These are phyloP conservation scores for Lumnitzera racemosa DNA, from an alignment of 345 rosid species.

Conservation along the genomic window DNA sequence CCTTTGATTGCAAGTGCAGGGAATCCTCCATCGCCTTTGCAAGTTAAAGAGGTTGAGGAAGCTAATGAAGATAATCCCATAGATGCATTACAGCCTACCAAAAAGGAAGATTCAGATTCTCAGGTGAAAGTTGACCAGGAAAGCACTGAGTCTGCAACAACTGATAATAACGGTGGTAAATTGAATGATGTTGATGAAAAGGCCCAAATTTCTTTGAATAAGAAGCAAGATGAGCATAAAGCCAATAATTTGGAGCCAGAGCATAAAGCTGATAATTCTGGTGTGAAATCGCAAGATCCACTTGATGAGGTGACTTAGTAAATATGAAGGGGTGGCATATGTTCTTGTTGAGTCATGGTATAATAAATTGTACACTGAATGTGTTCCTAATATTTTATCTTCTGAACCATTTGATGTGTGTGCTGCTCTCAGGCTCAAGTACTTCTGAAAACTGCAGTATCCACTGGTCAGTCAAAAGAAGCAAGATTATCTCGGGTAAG, in stretches of 20 bases:
- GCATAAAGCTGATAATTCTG: slow-evolving; percentile 32
- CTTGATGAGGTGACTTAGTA: slow-evolving; percentile 74
- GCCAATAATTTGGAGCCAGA: slow-evolving; percentile 36
- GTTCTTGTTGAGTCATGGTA: neutral
- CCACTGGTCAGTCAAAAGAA: slow-evolving; percentile 96
- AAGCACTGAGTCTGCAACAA: slow-evolving; percentile 27
- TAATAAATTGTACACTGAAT: neutral
- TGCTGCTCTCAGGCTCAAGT: slow-evolving; percentile 79
- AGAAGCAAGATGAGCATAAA: slow-evolving; percentile 4
- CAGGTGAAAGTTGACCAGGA: slow-evolving; percentile 38
- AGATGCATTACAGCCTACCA: slow-evolving; percentile 20
- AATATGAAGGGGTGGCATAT: neutral
- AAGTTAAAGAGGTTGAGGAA: slow-evolving; percentile 42
- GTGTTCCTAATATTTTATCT: neutral
- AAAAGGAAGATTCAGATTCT: slow-evolving; percentile 28
- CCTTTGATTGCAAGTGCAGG: slow-evolving; percentile 30
- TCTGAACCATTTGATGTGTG: slow-evolving; percentile 15
- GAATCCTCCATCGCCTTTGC: slow-evolving; percentile 26
- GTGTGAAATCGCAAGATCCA: slow-evolving; percentile 60
- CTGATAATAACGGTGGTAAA: slow-evolving; percentile 26
- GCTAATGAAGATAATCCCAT: slow-evolving; percentile 25
- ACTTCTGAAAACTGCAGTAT: slow-evolving; percentile 67
- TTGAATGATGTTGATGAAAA: slow-evolving; percentile 28
- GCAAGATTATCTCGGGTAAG: slow-evolving; percentile 98
- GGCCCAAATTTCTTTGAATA: slow-evolving; percentile 20